Base-by-base conservation (phyloP, 192 early-diverging fungal species). In the Entomortierella lignicola region DNA sequence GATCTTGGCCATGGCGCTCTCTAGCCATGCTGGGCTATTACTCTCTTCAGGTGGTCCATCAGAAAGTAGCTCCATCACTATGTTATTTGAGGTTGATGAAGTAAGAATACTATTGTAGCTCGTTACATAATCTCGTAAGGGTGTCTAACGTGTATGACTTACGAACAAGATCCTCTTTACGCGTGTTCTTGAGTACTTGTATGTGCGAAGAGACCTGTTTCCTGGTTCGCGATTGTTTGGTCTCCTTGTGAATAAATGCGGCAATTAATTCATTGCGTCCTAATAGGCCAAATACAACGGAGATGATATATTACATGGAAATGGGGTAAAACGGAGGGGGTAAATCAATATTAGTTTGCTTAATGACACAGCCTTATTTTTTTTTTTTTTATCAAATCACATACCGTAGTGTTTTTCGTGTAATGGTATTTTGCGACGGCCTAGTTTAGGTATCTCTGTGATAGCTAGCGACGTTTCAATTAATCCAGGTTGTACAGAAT, bases 141-240 rank as follows among this genome's bases (percentile, higher is more conserved):
- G n/a, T n/a, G n/a, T n/a, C n/a, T n/a, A n/a, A n/a, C n/a, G n/a
- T n/a, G 13, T 42, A 42, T 6, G 8, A 42, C 44, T 84, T 84
- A 87, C 86, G 75, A 11, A 71, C 53, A 20, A 69, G 59, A 43
- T 88, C 85, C 17, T 81, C 82, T 69, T 90, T 89, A 47, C 89
- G 88, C 42, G 91, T 91, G 58, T 93, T 90, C 53, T 88, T 90
- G 73, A 91, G 85, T 8, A 93, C 92, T 75, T 93, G 92, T 44
- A 93, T 92, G 60, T 93, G 92, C 17, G 91, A 92, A 2, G 91
- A 92, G 1, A 93, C 92, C 67, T 93, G 92, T 77, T 93, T 93
- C 42, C 92, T 82, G 11, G 91, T 87, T n/a, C 92, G 84, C 39
- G 81, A 84, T 31, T 89, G 88, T 32, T 72, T 42, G 1, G 92